A percentile compares a stretch with the other conserved stretches of the same genome.
phyloP scores from a whole-genome alignment of 306 rosid genomes.

The Argentina anserina region DNA sequence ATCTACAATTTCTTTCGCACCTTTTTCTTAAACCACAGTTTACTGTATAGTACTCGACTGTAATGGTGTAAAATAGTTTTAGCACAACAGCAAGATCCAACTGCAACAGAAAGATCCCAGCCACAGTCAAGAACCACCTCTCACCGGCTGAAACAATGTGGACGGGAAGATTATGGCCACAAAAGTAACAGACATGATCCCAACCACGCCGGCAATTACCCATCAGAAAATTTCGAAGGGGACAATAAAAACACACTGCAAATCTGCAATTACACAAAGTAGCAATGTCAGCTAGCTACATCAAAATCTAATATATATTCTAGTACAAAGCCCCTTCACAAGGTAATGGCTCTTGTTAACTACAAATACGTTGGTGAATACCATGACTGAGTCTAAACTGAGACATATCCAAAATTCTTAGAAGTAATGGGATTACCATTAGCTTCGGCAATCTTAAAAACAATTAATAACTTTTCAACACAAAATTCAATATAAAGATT shows the following conservation, averaged over 20 bases:
- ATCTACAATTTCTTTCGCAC: slow-evolving; percentile 40
- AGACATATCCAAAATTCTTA: not conserved
- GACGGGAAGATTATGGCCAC: slow-evolving; percentile 82
- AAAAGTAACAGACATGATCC: slow-evolving; percentile 89
- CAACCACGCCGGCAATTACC: slow-evolving; percentile 83
- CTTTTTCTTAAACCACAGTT: slow-evolving; percentile 15
- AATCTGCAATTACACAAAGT: slow-evolving; percentile 24
- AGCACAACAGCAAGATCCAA: slow-evolving; percentile 73
- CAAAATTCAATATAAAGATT: no score
- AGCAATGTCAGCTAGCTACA: slow-evolving; percentile 14
- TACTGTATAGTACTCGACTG: slow-evolving; percentile 33
- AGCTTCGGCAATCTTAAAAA: not conserved
- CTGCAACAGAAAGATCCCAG: slow-evolving; percentile 87
- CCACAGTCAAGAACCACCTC: slow-evolving; percentile 90
- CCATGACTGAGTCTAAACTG: no score
- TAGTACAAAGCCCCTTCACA: not conserved
- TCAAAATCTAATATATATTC: not conserved
- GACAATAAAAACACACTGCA: slow-evolving; percentile 87
- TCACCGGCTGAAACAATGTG: slow-evolving; percentile 88
- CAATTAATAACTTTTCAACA: no score
- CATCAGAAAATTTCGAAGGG: slow-evolving; percentile 80
- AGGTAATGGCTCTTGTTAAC: no score
- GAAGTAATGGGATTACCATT: not conserved
- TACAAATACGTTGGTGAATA: not conserved
- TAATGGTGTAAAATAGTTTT: slow-evolving; percentile 75